phyloP scores from a whole-genome alignment of 1,139 yeast species.

The Taiozyma onychis region DNA sequence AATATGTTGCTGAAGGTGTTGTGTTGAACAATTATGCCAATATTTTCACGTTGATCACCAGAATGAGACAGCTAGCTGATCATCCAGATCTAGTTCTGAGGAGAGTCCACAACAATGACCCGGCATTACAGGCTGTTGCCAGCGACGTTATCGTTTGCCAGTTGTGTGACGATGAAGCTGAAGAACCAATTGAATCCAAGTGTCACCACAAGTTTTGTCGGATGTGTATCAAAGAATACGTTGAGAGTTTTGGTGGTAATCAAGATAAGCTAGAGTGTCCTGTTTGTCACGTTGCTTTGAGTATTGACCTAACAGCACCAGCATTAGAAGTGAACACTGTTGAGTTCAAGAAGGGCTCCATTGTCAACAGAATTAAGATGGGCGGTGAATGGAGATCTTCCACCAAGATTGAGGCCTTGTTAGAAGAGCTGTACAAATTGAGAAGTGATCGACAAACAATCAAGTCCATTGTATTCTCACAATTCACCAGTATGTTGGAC shows the following conservation, averaged over 20 bases:
- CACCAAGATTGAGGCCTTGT: slow-evolving; percentile 92
- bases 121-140: slow-evolving; percentile 24
- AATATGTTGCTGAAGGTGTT: slow-evolving; percentile 82
- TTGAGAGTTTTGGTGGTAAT: slow-evolving; percentile 73
- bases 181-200: slow-evolving; percentile 90
- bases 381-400: slow-evolving; percentile 73
- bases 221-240: slow-evolving; percentile 83
- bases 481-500: slow-evolving; percentile 94
- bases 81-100: slow-evolving; percentile 94
- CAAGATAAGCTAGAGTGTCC: slow-evolving; percentile 73
- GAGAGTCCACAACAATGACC: slow-evolving; percentile 44
- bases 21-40: slow-evolving; percentile 72
- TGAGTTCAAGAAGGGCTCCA: slow-evolving; percentile 68
- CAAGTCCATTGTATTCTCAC: slow-evolving; percentile 94
- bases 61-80: slow-evolving; percentile 97
- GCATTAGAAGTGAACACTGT: slow-evolving; percentile 70
- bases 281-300: slow-evolving; percentile 87
- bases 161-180: slow-evolving; percentile 95
- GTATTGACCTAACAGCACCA: slow-evolving; percentile 86
- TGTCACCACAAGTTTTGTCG: slow-evolving; percentile 94
- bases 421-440: slow-evolving; percentile 83
- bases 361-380: slow-evolving; percentile 83
- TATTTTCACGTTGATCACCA: slow-evolving; percentile 87
- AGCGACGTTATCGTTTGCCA: slow-evolving; percentile 77
- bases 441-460: slow-evolving; percentile 85